Conservation (phyloP, 2,329 filamentous ascomycete genomes). For the Hypoxylon rubiginosum region DNA sequence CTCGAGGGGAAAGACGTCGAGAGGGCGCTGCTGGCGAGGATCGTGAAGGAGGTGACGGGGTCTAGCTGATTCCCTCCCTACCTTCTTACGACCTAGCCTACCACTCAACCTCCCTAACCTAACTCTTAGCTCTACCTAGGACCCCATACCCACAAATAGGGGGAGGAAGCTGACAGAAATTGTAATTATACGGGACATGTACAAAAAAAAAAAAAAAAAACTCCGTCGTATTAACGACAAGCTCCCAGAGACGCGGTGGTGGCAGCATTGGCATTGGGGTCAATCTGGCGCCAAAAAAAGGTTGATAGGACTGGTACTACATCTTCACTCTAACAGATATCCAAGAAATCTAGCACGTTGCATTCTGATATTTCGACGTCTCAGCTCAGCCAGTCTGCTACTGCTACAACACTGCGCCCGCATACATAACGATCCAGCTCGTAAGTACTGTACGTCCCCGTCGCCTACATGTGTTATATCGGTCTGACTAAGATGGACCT, state of each 20-base stretch:
- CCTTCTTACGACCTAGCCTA: too few species aligned
- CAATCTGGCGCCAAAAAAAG: conserved; percentile 23
- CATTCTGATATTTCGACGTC: not conserved
- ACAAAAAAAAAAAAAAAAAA: not conserved
- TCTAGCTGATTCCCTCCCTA: not conserved
- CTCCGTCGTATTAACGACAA: not conserved
- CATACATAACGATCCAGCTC: not conserved
- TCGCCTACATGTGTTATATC: not conserved
- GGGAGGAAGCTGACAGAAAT: not conserved
- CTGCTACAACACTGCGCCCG: not conserved
- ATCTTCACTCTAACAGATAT: conserved; percentile 33
- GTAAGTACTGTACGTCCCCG: not conserved
- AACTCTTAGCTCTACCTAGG: not conserved
- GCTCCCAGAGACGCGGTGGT: not conserved
- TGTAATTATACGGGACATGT: not conserved
- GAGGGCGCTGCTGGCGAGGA: conserved; percentile 69
- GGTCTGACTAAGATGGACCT: not conserved
- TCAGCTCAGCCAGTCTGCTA: not conserved
- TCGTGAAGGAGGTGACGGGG: conserved; percentile 67
- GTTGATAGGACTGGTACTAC: conserved; percentile 8
- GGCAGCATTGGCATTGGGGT: conserved; percentile 5
- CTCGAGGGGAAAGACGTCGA: conserved; percentile 76
- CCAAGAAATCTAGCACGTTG: conserved; percentile 12
- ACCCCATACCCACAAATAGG: not conserved
- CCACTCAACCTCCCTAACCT: too few species aligned